Evolutionary conservation across 2,329 filamentous ascomycete genomes (phyloP), one percentile per base, ranked within the genome.

Genomic region (Coniochaeta hoffmannii): DNA sequence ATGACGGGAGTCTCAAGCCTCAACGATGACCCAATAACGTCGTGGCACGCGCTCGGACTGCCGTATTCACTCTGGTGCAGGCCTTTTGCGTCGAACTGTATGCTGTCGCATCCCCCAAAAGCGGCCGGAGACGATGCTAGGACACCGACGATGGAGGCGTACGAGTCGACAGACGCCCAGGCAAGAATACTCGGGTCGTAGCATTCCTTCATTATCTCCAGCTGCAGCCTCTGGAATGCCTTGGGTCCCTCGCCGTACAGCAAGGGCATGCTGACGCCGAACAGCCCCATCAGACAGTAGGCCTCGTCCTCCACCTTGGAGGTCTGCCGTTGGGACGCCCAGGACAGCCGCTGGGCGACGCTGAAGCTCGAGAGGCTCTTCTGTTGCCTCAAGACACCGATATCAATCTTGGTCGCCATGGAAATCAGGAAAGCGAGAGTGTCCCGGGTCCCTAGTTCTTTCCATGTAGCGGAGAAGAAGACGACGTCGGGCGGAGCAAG

Each of bases 211-310:
- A 46, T 46, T 5, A 46, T 46, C 41, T 46, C 41, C 41, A 46
- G 9, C 24, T 46, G 41, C 41, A 46, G 24, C 41, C 41, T 28
- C 41, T 46, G 24, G 41, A 46, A 46, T 1, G 41, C 41, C 41
- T 46, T 46, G 12, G 15, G 41, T 3, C 49, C 49, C 31, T 66
- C 64, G 3, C 64, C 64, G 24, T 67, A 66, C 3, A 67, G 26
- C 7, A 64, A 38, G 0, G 65, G 64, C 63, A 66, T 66, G 50
- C 64, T 63, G 30, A 67, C 60, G 7, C 61, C 61, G n/a, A 65
- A 63, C 9, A 67, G 58, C 0, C 65, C 65, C 1, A 67, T 58
- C 0, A 67, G 58, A 26, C 65, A 63, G 36, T 66, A 67, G 1
- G 64, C 64, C 19, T 60, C 58, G 30, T 66, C 65, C 53, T 67